Conservation (phyloP, 441 rosid species). For the Populus tomentosa region DNA sequence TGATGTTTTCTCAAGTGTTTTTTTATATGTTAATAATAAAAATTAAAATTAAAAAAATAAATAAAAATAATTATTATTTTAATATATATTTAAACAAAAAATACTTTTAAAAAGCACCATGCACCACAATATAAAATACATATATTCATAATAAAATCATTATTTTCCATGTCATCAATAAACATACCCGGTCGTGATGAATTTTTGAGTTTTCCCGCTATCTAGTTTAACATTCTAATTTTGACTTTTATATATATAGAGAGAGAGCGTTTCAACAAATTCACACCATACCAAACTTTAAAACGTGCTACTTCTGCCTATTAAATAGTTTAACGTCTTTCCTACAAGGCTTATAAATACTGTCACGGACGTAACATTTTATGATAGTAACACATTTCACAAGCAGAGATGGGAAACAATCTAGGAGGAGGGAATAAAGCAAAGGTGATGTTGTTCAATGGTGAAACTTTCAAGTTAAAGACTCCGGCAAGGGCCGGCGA, state of each 20-base stretch:
- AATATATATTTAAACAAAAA: too few species aligned
- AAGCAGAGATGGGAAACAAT: slow-evolving; percentile 62
- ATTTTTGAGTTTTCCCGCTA: slow-evolving; percentile 11
- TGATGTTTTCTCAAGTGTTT: too few species aligned
- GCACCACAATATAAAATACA: too few species aligned
- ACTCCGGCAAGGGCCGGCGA: slow-evolving; percentile 65
- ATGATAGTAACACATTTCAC: not conserved
- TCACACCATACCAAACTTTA: slow-evolving; percentile 21
- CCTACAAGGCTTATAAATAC: not conserved
- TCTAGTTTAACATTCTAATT: not conserved
- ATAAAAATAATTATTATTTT: too few species aligned
- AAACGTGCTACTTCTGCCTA: not conserved
- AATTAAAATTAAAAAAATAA: too few species aligned
- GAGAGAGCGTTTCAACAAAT: slow-evolving; percentile 5
- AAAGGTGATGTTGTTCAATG: slow-evolving; percentile 72
- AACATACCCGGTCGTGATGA: too few species aligned
- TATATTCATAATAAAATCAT: too few species aligned
- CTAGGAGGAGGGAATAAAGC: slow-evolving; percentile 51
- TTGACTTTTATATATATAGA: not conserved
- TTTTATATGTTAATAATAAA: too few species aligned
- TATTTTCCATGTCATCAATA: too few species aligned
- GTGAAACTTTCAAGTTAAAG: slow-evolving; percentile 67
- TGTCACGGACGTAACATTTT: too few species aligned
- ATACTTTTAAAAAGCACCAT: too few species aligned
- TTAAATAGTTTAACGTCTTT: not conserved